phyloP scores from a whole-genome alignment of 106 monocot genomes.

The Dioscorea zingiberensis region DNA sequence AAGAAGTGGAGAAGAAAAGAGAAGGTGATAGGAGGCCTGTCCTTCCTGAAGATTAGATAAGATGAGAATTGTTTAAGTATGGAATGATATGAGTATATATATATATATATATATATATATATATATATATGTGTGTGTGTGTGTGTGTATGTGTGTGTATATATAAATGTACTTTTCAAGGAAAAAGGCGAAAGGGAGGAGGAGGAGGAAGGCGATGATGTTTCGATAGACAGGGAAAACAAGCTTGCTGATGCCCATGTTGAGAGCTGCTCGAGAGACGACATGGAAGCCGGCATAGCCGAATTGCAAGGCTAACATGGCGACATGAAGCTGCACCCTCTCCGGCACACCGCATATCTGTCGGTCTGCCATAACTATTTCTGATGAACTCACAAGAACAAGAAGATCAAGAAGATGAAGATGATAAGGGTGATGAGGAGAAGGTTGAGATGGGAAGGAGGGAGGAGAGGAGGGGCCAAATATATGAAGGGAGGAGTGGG shows the following conservation, averaged over 20 bases:
- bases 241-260: constrained; percentile 89
- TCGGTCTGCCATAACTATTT: constrained; percentile 34
- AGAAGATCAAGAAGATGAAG: background rate
- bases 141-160: background rate
- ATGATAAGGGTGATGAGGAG: background rate
- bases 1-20: constrained; percentile 57
- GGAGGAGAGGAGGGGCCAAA: background rate
- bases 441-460: no score
- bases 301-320: constrained; percentile 72
- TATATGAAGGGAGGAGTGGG: no score
- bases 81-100: no score
- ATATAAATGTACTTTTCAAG: constrained; percentile 65
- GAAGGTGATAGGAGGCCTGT: constrained; percentile 46
- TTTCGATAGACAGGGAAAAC: constrained; percentile 91
- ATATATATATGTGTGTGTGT: no score
- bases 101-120: no score
- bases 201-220: constrained; percentile 75
- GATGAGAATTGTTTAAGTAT: background rate
- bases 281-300: constrained; percentile 90
- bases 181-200: constrained; percentile 91
- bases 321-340: constrained; percentile 68
- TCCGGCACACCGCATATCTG: constrained; percentile 57
- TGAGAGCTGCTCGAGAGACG: constrained; percentile 71
- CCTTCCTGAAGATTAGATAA: constrained; percentile 38
- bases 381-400: no score